Base-by-base conservation (phyloP, 2,329 filamentous ascomycete species). In the Verticillium tricorpus region DNA sequence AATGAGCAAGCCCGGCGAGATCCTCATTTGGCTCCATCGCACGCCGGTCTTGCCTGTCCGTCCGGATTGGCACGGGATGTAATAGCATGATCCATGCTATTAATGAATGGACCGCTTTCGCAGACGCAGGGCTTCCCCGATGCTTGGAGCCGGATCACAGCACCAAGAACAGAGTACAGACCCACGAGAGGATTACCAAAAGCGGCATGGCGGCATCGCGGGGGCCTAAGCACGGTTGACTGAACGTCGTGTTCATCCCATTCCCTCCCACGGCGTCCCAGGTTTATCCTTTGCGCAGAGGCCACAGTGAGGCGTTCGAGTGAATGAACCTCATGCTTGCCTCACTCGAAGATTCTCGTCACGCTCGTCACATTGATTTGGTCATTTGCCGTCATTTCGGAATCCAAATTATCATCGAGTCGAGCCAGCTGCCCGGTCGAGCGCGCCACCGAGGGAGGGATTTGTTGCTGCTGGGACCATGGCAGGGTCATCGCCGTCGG, bases 201-300 rank as follows among this genome's bases (percentile, higher is more conserved):
- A 58, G 15, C 22, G 57, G 57, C 15, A 32, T n/a, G 57, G 57
- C 39, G 57, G 57, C 57, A 58, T 58, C 57, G 39, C 22, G 15
- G 22, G 15, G 11, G 12, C 2, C 45, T 19, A 52, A 22, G 45
- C 45, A 52, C 22, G 45, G n/a, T 52, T 1, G 45, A 52, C 45
- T 52, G 45, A 52, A 22, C 45, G 19, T 52, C n/a, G n/a, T 22
- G n/a, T 52, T 22, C 45, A 52, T 52, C 45, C n/a, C 45, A n/a
- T 52, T 28, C 19, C 45, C 22, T 52, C 45, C 45, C 45, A 52
- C 22, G 19, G 19, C n/a, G 3, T 52, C 45, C 45, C 45, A 52
- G 45, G 45, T 52, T 52, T 11, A 52, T 52, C 45, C 45, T 52
- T 22, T 22, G 45, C 37, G n/a, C 4, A 9, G 45, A 52, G 45